Evolutionary conservation across 768 basidiomycete species (phyloP).

Genomic region (Hysterangium stoloniferum): DNA sequence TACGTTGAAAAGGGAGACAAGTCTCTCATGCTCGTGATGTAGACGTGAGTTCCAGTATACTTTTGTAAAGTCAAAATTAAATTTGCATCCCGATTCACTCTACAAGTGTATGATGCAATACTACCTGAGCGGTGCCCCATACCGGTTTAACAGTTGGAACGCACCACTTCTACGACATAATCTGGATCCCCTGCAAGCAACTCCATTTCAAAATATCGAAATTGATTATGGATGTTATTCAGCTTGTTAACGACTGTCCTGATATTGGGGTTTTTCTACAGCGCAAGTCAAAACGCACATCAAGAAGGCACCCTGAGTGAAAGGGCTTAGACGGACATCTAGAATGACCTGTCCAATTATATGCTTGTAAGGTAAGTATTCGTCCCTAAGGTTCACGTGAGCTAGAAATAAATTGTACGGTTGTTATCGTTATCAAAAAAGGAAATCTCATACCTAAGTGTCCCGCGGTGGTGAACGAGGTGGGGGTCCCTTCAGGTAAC

Average conservation of each 20-base stretch:
- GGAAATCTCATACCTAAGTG: conserved; percentile 69
- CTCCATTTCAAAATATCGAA: conserved; percentile 96
- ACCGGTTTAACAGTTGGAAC: conserved; percentile 21
- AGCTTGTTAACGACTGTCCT: conserved; percentile 95
- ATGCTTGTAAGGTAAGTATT: conserved; percentile 87
- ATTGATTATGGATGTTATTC: conserved; percentile 74
- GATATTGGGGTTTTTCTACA: conserved; percentile 77
- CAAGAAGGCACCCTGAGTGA: background rate
- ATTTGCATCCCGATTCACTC: conserved; percentile 73
- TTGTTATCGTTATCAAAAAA: conserved; percentile 3
- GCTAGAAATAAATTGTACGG: conserved; percentile 36
- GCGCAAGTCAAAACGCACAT: too few relatives aligned
- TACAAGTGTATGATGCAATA: conserved; percentile 14
- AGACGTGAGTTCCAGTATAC: conserved; percentile 99
- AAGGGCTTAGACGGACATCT: conserved; percentile 50
- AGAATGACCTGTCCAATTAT: conserved; percentile 88
- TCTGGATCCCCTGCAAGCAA: conserved; percentile 86
- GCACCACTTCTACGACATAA: conserved; percentile 79
- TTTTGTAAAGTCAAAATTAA: conserved; percentile 88
- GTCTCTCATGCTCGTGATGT: conserved; percentile 82
- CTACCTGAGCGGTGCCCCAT: conserved; percentile 35
- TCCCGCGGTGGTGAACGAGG: conserved; percentile 80
- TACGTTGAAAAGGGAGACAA: conserved; percentile 65
- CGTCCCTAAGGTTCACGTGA: conserved; percentile 83
- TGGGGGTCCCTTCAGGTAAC: conserved; percentile 70